Evolutionary conservation across 352 stramenopile genomes (phyloP).

Genomic region (Phytopythium vexans): DNA sequence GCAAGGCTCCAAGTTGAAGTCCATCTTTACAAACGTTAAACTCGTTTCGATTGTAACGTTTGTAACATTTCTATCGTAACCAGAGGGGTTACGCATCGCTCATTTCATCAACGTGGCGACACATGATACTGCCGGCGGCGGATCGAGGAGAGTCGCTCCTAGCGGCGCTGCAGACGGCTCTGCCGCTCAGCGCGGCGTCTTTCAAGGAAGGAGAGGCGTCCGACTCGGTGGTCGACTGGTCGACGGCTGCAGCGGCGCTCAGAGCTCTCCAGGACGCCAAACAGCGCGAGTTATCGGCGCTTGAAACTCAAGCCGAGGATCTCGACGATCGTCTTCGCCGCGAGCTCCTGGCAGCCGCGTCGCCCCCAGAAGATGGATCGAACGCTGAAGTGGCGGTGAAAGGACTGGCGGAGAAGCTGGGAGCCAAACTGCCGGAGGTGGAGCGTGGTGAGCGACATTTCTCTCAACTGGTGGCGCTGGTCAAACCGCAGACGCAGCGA

Average conservation of each 20-base stretch:
- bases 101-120: too few species aligned
- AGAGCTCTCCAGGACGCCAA: slow-evolving; percentile 7
- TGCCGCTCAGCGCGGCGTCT: slow-evolving; percentile 12
- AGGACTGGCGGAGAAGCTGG: slow-evolving; percentile 15
- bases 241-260: slow-evolving; percentile 11
- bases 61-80: too few species aligned
- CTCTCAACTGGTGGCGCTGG: slow-evolving; percentile 30
- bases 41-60: too few species aligned
- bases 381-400: neutral
- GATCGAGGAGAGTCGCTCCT: slow-evolving; percentile 7
- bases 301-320: neutral
- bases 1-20: too few species aligned
- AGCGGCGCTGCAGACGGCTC: slow-evolving; percentile 13
- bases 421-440: slow-evolving; percentile 16
- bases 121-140: neutral
- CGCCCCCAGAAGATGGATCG: neutral
- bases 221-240: slow-evolving; percentile 19
- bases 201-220: neutral
- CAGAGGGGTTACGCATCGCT: too few species aligned
- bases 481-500: slow-evolving; percentile 24
- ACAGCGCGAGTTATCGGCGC: neutral
- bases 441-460: slow-evolving; percentile 43
- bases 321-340: neutral
- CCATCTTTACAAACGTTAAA: too few species aligned
- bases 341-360: neutral